Evolutionary conservation across 1,284 basidiomycete species (phyloP), one percentile per base, ranked within the genome.

Genomic region (Papiliotrema nemorosa): DNA sequence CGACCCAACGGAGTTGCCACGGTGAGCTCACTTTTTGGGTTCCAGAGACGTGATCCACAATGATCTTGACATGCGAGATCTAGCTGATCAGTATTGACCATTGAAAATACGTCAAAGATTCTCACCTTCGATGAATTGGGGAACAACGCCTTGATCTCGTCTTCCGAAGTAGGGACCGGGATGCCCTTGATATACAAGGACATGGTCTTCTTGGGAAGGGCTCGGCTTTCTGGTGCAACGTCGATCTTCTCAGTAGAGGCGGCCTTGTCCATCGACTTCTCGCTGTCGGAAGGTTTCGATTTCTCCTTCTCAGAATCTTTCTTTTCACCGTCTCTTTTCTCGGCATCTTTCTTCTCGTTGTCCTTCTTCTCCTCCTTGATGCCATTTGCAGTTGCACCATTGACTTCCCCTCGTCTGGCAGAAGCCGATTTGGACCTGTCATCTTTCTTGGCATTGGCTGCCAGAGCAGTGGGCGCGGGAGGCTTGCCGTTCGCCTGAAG

Each of bases 151-250:
- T 81, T 80, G 20, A 93, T 68, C 50, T 90, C 87, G 0, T 76
- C 67, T 57, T 93, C 90, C 12, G 75, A 80, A 2, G 82, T 79
- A 7, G 81, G 70, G 5, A 77, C 68, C 3, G 80, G 77, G 69
- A 88, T 78, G 9, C 68, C 64, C 56, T 86, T 83, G 79, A 91
- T 81, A 73, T 88, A 92, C 49, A 93, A 79, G 3, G 89, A 91
- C n/a, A n/a, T n/a, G 82, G 85, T 88, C 9, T 87, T 86, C 73
- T 88, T 84, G 40, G 85, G 78, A n/a, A 80, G 75, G 3, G 81
- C 78, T 18, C 22, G 18, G 44, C 80, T 78, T 14, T 26, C 25
- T 26, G 20, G 20, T 26, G 18, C 31, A 18, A 24, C 21, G 29
- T 16, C 21, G 12, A 12, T 24, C 57, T 82, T 84, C 22, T 86